Conservation (phyloP, 2,329 filamentous ascomycete species). For the Fusarium graminum region DNA sequence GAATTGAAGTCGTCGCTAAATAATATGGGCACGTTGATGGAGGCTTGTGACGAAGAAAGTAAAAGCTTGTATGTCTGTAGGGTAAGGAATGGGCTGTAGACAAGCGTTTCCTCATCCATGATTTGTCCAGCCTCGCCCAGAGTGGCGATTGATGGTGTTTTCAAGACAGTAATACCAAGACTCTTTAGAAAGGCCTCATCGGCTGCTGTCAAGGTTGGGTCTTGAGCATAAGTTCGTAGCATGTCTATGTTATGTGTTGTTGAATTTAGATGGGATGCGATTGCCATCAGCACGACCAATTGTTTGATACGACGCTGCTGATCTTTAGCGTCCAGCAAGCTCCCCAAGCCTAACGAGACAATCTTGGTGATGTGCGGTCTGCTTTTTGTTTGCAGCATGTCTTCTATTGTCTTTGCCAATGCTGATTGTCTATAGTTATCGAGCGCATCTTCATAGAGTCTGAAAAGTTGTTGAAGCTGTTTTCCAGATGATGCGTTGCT, state of each 20-base stretch:
- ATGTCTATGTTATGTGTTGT: neutral
- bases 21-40: conserved; percentile 25
- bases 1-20: conserved; percentile 48
- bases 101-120: conserved; percentile 41
- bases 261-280: conserved; percentile 34
- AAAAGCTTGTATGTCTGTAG: conserved; percentile 41
- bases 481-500: conserved; percentile 25
- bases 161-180: conserved; percentile 36
- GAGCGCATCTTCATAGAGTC: conserved; percentile 32
- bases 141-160: conserved; percentile 35
- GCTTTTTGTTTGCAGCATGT: conserved; percentile 37
- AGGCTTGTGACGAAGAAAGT: conserved; percentile 17
- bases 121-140: conserved; percentile 42
- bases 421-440: conserved; percentile 32
- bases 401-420: conserved; percentile 33
- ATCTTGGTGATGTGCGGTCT: conserved; percentile 36
- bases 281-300: conserved; percentile 40
- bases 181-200: conserved; percentile 40
- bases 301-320: conserved; percentile 45
- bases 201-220: conserved; percentile 41
- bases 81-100: conserved; percentile 47
- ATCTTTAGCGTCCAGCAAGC: conserved; percentile 39
- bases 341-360: conserved; percentile 43
- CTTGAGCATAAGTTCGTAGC: conserved; percentile 39
- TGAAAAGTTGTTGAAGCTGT: conserved; percentile 35